Base-by-base conservation (phyloP, 2,329 filamentous ascomycete species). In the Pseudogymnoascus sp. region DNA sequence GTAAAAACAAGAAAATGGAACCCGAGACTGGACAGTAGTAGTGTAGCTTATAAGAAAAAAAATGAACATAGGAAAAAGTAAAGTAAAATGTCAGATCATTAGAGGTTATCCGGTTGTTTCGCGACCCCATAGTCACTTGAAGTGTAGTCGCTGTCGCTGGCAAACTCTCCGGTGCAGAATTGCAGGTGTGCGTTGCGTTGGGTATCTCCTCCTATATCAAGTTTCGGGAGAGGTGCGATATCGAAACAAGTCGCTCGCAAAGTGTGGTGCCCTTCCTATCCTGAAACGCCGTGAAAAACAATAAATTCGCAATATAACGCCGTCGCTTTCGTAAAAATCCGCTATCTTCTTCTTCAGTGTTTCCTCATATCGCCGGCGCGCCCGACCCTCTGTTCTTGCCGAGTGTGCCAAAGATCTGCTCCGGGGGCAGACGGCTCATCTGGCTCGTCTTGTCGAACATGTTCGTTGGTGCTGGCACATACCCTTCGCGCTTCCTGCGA, bases 401-500 rank as follows among this genome's bases (percentile, higher is more conserved):
- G 33, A 73, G 60, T 6, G 70, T 70, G 39, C 68, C 66, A 44
- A 73, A 71, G 9, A 73, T 77, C 71, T 87, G 81, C 59, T 81
- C 78, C 2, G 85, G 85, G 10, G 84, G 84, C 63, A 87, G 80
- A 64, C 83, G 76, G 66, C 79, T 77, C 65, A 86, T 82, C 60
- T 82, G 82, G 64, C 77, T 82, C 61, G 79, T 79, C 40, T 81
- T 78, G 69, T 86, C 84, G 65, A 81, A 83, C 78, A 83, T 83
- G 36, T 79, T 83, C 15, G 86, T 88, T 4, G 87, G 86, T 36
- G 90, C 89, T n/a, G 87, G 89, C 11, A 85, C 78, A 67, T 95
- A 95, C 58, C 91, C 90, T 71, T 93, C 88, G 58, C 85, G 83
- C 77, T 83, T 87, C 76, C 91, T 88, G 68, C 90, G 84, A 64